Conservation (phyloP, 129 eudicot genomes). For the Tagetes patula region DNA sequence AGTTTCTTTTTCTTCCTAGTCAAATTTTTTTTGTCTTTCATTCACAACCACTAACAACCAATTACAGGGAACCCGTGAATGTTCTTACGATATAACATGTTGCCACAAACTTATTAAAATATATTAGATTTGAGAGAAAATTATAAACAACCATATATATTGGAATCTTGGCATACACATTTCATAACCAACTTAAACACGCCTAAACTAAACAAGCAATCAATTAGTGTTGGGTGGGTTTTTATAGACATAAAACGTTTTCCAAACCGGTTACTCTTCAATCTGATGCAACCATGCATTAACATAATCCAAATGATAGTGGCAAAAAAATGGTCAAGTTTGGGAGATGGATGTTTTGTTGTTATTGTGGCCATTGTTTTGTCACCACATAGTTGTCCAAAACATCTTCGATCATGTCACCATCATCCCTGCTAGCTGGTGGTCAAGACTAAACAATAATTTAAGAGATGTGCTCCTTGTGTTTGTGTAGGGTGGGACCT, state of each 20-base stretch:
- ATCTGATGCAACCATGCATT: background rate
- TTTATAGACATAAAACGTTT: background rate
- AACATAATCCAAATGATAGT: conserved; percentile 19
- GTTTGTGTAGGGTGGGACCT: conserved; percentile 23
- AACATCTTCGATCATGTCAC: conserved; percentile 28
- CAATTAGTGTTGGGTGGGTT: background rate
- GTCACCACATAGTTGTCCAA: conserved; percentile 27
- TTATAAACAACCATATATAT: no score
- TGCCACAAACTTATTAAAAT: no score
- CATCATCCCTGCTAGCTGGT: conserved; percentile 19
- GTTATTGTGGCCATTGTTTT: conserved; percentile 23
- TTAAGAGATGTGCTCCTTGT: conserved; percentile 9
- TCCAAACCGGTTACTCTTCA: conserved; percentile 8
- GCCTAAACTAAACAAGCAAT: background rate
- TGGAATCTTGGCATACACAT: no score
- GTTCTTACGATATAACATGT: no score
- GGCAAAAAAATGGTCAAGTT: conserved; percentile 16
- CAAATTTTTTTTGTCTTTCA: no score
- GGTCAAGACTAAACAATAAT: conserved; percentile 29
- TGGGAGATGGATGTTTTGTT: conserved; percentile 4
- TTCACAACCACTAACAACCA: no score
- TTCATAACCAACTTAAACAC: background rate
- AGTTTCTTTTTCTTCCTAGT: no score
- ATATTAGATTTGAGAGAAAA: no score
- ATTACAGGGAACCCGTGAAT: no score